phyloP scores from a whole-genome alignment of 1,284 basidiomycete species.

The Cutaneotrichosporon dermatis region DNA sequence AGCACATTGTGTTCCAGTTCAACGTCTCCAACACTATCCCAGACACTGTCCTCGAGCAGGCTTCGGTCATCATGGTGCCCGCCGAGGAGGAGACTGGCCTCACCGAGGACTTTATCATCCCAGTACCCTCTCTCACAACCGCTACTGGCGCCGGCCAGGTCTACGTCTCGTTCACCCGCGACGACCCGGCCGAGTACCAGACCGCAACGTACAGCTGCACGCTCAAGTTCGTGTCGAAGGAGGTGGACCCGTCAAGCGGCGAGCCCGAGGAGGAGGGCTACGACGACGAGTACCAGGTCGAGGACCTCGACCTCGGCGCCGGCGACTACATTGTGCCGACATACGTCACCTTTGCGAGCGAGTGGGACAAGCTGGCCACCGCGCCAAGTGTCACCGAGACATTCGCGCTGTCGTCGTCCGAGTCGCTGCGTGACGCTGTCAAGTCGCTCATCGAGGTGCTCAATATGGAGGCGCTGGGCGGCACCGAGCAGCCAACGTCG shows the following conservation, averaged over 20 bases:
- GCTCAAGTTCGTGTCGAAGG: conserved; percentile 96
- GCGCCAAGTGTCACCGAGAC: conserved; percentile 82
- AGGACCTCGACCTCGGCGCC: conserved; percentile 88
- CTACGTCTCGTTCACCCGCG: conserved; percentile 91
- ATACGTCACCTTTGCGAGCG: conserved; percentile 82
- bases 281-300: conserved; percentile 96
- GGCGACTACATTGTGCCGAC: conserved; percentile 89
- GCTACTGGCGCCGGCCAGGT: conserved; percentile 71
- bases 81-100: conserved; percentile 65
- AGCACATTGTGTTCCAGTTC: conserved; percentile 98
- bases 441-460: conserved; percentile 58
- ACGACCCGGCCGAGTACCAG: conserved; percentile 69
- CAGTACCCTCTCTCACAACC: conserved; percentile 65
- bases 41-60: conserved; percentile 94
- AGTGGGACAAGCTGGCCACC: conserved; percentile 87
- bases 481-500: conserved; percentile 73
- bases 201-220: conserved; percentile 83
- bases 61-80: conserved; percentile 87
- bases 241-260: conserved; percentile 93
- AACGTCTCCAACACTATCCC: conserved; percentile 97
- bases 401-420: conserved; percentile 87
- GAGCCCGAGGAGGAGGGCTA: conserved; percentile 98
- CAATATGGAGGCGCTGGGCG: conserved; percentile 93
- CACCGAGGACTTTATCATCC: conserved; percentile 93
- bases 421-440: conserved; percentile 60